Base-by-base conservation (phyloP, 73 alveolate species). In the Paramecium tetraurelia region DNA sequence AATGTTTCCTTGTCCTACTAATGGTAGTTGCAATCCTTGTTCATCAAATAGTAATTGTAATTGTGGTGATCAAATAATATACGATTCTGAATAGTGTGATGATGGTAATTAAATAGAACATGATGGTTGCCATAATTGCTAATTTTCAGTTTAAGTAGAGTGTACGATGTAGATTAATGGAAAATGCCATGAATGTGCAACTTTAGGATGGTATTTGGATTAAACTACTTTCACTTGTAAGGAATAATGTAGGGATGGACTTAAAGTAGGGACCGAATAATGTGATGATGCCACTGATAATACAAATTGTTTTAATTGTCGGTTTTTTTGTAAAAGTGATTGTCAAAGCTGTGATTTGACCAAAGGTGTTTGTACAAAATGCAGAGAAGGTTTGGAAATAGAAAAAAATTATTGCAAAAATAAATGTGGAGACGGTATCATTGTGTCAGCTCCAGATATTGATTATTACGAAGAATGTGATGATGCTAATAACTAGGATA, bases 141-240 rank as follows among this genome's bases (percentile, higher is more conserved):
- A 48, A 48, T 48, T 14, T 48, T 14, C 14, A 48, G 14, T 20
- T 48, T 48, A 48, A 48, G 0, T 4, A 48, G 1, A 48, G 21
- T 48, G 59, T 59, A 20, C 33, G 6, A 21, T 20, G 22, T 59
- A 41, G 20, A 59, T 59, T 20, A 16, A 59, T 10, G 77, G 77
- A 4, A 59, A 21, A 24, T 59, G 77, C 10, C 5, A 2, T 59
- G 33, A 21, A 24, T 59, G 77, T 20, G 77, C 77, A 9, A 40
- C 94, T 84, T 70, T 31, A 18, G 20, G 96, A 94, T 14, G 84
- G 86, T 85, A 69, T 48, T 48, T 48, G 21, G 59, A 48, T 16
- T 4, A 3, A 5, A 48, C 2, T 48, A 12, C 18, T 4, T 48
- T 2, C 11, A 48, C 21, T 48, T 48, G 59, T 48, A 12, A 48